Evolutionary conservation across 2,329 filamentous ascomycete genomes (phyloP).

Genomic region (Sporothrix humicola): DNA sequence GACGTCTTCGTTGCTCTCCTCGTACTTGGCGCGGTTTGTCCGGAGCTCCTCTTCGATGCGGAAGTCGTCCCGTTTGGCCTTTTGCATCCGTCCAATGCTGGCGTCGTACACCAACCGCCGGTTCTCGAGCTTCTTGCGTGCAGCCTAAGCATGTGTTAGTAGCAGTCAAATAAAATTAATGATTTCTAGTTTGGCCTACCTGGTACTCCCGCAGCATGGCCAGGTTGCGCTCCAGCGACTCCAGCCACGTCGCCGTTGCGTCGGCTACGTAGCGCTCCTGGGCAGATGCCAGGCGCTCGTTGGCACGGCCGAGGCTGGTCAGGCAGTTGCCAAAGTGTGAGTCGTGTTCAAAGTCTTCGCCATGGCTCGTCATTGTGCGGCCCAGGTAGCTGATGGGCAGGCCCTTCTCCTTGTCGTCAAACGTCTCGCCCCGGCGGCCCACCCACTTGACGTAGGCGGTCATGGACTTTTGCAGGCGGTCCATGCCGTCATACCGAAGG

Average conservation of each 20-base stretch:
- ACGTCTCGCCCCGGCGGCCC: constrained; percentile 77
- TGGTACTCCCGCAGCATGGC: constrained; percentile 99
- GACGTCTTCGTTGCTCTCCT: constrained; percentile 93
- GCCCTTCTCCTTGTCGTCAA: constrained; percentile 85
- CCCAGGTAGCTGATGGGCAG: constrained; percentile 80
- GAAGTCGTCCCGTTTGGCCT: constrained; percentile 92
- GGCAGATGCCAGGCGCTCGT: constrained; percentile 83
- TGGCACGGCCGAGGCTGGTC: constrained; percentile 78
- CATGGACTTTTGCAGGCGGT: constrained; percentile 85
- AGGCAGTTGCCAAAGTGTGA: constrained; percentile 91
- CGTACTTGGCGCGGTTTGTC: constrained; percentile 91
- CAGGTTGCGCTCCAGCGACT: constrained; percentile 86
- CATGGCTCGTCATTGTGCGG: constrained; percentile 83
- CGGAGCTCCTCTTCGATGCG: constrained; percentile 90
- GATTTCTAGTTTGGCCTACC: constrained; percentile 55
- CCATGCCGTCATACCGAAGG: constrained; percentile 87
- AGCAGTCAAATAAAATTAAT: too few species aligned
- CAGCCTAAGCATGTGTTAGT: constrained; percentile 55
- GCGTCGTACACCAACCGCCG: constrained; percentile 90
- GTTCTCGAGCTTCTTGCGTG: constrained; percentile 92
- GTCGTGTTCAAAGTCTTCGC: constrained; percentile 88
- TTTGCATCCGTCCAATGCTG: constrained; percentile 86
- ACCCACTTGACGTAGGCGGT: constrained; percentile 86
- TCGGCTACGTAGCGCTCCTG: constrained; percentile 83
- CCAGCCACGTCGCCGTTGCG: constrained; percentile 83